phyloP scores from a whole-genome alignment of 140 eudicot species.

The Senecio squalidus region DNA sequence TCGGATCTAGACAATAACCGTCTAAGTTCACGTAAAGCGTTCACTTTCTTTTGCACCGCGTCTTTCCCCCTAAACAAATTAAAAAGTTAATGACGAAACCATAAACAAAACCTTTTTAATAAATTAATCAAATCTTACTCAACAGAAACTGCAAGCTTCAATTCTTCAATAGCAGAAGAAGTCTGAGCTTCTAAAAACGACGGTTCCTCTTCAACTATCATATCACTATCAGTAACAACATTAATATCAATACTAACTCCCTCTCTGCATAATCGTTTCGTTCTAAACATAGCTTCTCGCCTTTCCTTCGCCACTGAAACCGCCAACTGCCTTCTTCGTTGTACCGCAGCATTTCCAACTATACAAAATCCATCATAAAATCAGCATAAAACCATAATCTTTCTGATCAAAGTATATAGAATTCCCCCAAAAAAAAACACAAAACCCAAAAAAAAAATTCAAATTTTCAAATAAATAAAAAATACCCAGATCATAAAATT shows the following conservation, averaged over 20 bases:
- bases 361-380: slow-evolving; percentile 8
- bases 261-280: slow-evolving; percentile 69
- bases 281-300: slow-evolving; percentile 71
- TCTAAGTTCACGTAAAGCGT: slow-evolving; percentile 75
- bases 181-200: slow-evolving; percentile 62
- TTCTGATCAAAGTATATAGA: not conserved
- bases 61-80: slow-evolving; percentile 53
- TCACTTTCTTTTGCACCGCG: slow-evolving; percentile 50
- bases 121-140: slow-evolving; percentile 45
- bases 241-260: slow-evolving; percentile 40
- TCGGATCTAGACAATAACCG: slow-evolving; percentile 71
- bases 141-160: slow-evolving; percentile 52
- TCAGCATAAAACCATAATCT: not conserved
- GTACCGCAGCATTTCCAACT: slow-evolving; percentile 86
- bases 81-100: not conserved
- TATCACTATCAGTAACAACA: slow-evolving; percentile 37
- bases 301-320: slow-evolving; percentile 74
- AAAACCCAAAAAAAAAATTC: not conserved
- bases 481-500: no score
- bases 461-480: no score
- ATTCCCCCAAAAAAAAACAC: no score
- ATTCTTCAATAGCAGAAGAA: slow-evolving; percentile 53
- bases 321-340: slow-evolving; percentile 69
- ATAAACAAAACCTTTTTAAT: no score
- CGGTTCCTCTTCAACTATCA: slow-evolving; percentile 77